Evolutionary conservation across 768 basidiomycete species (phyloP).

Genomic region (Boletus tomentosulus): DNA sequence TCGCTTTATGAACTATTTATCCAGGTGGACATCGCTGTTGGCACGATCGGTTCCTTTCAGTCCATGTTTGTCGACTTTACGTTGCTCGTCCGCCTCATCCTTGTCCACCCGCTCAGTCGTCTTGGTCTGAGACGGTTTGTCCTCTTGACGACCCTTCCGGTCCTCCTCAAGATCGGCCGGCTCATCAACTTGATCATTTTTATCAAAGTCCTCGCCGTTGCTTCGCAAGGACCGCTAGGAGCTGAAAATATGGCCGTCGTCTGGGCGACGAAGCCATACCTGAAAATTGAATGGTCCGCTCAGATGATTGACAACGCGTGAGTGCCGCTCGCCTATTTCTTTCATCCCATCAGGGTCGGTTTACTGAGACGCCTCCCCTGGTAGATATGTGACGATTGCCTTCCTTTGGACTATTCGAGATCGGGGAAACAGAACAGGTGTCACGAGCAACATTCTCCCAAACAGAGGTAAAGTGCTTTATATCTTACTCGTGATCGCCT

Average conservation of each 20-base stretch:
- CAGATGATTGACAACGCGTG: conserved; percentile 31
- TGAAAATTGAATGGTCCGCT: conserved; percentile 32
- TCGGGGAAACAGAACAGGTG: conserved; percentile 7
- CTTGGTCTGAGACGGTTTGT: conserved; percentile 16
- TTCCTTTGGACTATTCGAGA: conserved; percentile 28
- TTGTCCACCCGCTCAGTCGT: conserved; percentile 22
- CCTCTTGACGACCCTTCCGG: conserved; percentile 18
- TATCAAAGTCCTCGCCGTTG: conserved; percentile 19
- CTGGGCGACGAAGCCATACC: conserved; percentile 25
- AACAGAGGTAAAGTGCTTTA: neutral
- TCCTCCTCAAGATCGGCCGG: conserved; percentile 28
- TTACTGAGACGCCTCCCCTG: neutral
- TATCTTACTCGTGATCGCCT: neutral
- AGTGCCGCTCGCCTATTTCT: neutral
- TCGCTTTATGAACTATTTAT: neutral
- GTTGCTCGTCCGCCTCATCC: conserved; percentile 26
- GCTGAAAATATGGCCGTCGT: conserved; percentile 6
- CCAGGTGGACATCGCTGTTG: conserved; percentile 27
- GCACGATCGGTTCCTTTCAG: conserved; percentile 27
- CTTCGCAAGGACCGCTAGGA: conserved; percentile 17
- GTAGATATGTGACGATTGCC: conserved; percentile 23
- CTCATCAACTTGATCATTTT: conserved; percentile 28
- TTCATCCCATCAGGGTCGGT: neutral
- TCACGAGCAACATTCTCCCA: conserved; percentile 18
- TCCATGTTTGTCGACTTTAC: conserved; percentile 29